A percentile compares a stretch with the other conserved stretches of the same genome.
phyloP scores from a whole-genome alignment of 2,329 filamentous ascomycete species.

The Pochonia chlamydosporia region DNA sequence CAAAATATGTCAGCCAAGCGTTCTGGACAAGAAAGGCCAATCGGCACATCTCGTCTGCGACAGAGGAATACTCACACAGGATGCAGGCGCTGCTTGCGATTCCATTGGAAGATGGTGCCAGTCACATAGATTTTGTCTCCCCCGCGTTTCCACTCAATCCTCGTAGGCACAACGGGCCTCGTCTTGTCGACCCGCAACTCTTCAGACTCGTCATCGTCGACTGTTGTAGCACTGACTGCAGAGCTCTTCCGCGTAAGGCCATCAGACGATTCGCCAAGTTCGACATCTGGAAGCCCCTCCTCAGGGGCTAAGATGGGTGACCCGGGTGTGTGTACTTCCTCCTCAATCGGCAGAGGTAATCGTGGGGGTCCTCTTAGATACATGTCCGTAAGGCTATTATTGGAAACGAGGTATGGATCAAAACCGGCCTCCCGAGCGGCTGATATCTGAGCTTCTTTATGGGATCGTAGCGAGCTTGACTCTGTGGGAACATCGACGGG shows the following conservation, averaged over 20 bases:
- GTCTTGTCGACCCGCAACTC: slow-evolving; percentile 71
- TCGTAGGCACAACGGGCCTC: slow-evolving; percentile 73
- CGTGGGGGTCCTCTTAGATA: slow-evolving; percentile 72
- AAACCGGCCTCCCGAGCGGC: slow-evolving; percentile 25
- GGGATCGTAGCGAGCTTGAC: slow-evolving; percentile 28
- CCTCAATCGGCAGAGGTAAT: slow-evolving; percentile 86
- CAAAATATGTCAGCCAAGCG: background rate
- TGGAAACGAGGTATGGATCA: slow-evolving; percentile 40
- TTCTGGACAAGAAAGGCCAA: background rate
- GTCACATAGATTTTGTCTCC: slow-evolving; percentile 94
- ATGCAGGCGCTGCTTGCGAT: slow-evolving; percentile 83
- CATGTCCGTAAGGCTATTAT: slow-evolving; percentile 57
- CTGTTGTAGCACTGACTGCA: slow-evolving; percentile 53
- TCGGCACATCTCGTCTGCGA: background rate
- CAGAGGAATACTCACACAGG: slow-evolving; percentile 62
- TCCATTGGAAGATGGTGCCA: slow-evolving; percentile 96
- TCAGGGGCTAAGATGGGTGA: slow-evolving; percentile 79
- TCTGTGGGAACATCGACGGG: slow-evolving; percentile 52
- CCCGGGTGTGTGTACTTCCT: slow-evolving; percentile 82
- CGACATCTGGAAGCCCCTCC: slow-evolving; percentile 48
- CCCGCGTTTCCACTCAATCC: slow-evolving; percentile 76
- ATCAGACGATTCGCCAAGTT: slow-evolving; percentile 43
- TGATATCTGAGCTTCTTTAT: slow-evolving; percentile 27
- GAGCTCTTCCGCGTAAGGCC: slow-evolving; percentile 50
- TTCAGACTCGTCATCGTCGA: slow-evolving; percentile 74